phyloP scores from a whole-genome alignment of 345 rosid species.

The Boechera stricta region DNA sequence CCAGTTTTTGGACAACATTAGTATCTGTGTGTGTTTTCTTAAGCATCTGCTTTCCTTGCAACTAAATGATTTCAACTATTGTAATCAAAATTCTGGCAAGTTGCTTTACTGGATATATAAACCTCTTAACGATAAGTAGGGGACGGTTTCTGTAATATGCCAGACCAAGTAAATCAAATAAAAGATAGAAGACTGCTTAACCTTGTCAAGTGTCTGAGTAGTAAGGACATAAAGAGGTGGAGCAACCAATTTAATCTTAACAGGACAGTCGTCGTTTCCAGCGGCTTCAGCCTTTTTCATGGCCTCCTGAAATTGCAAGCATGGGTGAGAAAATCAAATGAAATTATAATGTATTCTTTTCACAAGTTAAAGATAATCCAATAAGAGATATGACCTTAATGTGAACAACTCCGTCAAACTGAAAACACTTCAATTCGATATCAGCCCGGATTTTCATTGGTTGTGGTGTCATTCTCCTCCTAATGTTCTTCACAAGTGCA shows the following conservation, averaged over 20 bases:
- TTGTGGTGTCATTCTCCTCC: conserved; percentile 97
- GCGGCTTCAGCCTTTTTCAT: conserved; percentile 96
- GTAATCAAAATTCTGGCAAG: conserved; percentile 6
- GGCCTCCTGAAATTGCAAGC: conserved; percentile 68
- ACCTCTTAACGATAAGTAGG: conserved; percentile 7
- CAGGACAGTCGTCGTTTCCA: conserved; percentile 91
- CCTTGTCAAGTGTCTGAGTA: conserved; percentile 98
- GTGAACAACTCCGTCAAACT: conserved; percentile 97
- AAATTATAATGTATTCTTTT: background rate
- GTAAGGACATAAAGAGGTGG: conserved; percentile 98
- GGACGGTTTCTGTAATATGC: background rate
- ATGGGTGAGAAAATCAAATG: conserved; percentile 18
- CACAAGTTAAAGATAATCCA: background rate
- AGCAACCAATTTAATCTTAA: conserved; percentile 93
- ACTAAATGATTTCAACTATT: background rate
- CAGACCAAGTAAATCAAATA: background rate
- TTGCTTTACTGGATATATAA: conserved; percentile 9
- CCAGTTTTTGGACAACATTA: conserved; percentile 8
- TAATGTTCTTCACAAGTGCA: conserved; percentile 78
- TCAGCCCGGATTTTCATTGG: conserved; percentile 96
- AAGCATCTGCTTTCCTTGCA: background rate
- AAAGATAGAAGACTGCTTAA: conserved; percentile 40
- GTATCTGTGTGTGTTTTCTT: background rate
- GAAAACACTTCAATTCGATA: conserved; percentile 96
- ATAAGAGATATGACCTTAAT: conserved; percentile 62